Evolutionary conservation across 176 grass and related monocot genomes (phyloP).

Genomic region (Avena insularis): DNA sequence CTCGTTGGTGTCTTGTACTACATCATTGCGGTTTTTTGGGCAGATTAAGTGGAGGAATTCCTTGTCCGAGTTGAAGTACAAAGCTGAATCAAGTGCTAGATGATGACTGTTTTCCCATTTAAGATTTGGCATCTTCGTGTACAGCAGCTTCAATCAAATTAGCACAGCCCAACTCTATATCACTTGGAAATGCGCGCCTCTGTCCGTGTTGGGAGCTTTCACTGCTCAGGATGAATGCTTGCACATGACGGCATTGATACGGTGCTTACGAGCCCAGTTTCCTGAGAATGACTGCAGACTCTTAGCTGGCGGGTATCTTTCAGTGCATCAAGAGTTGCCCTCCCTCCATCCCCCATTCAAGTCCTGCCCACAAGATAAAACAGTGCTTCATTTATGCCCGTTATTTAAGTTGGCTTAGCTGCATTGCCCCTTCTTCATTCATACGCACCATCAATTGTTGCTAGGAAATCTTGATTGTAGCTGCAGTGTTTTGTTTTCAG

Average conservation of each 20-base stretch:
- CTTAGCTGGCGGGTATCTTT: constrained; percentile 59
- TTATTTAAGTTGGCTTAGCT: constrained; percentile 62
- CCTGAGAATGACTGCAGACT: constrained; percentile 42
- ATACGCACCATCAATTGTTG: constrained; percentile 56
- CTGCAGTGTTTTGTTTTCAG: constrained; percentile 27
- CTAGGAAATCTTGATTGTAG: constrained; percentile 43
- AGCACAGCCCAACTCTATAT: constrained; percentile 42
- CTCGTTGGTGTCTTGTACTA: constrained; percentile 31
- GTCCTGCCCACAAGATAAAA: constrained; percentile 65
- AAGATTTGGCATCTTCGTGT: constrained; percentile 63
- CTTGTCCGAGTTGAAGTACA: constrained; percentile 39
- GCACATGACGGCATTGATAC: constrained; percentile 57
- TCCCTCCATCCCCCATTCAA: constrained; percentile 48
- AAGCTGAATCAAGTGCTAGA: constrained; percentile 53
- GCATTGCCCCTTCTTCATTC: constrained; percentile 48
- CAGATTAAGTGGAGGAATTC: constrained; percentile 43
- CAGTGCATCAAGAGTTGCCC: constrained; percentile 62
- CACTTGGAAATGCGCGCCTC: constrained; percentile 58
- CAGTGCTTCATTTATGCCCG: constrained; percentile 65
- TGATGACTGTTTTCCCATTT: constrained; percentile 61
- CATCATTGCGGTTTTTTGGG: constrained; percentile 10
- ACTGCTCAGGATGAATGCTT: constrained; percentile 56
- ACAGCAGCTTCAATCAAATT: constrained; percentile 55
- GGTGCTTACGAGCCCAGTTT: constrained; percentile 47
- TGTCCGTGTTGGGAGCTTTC: constrained; percentile 56